Conservation (phyloP, 2,329 filamentous ascomycete genomes). For the Ophiostoma australiae region DNA sequence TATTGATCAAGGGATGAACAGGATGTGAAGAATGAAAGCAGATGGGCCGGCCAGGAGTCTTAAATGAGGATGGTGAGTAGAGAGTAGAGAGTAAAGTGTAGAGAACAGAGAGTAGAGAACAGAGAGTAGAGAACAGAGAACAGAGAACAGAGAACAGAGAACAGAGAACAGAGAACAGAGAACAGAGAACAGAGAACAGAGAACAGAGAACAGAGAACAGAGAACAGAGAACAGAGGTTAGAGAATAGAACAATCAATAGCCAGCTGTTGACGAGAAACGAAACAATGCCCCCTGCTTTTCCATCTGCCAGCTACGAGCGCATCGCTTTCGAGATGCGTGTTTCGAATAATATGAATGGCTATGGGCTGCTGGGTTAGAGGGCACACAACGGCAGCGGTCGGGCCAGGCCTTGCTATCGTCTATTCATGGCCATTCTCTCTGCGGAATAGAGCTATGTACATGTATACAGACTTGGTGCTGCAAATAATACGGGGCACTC, state of each 20-base stretch:
- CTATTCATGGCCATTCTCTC: neutral
- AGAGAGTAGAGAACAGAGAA: neutral
- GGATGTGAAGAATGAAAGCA: slow-evolving; percentile 4
- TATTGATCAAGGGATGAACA: slow-evolving; percentile 13
- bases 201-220: neutral
- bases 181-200: neutral
- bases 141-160: neutral
- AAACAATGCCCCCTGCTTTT: slow-evolving; percentile 10
- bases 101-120: neutral
- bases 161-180: neutral
- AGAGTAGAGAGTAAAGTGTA: neutral
- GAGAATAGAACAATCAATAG: neutral
- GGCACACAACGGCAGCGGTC: neutral
- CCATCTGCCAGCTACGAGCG: slow-evolving; percentile 31
- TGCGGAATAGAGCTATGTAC: neutral
- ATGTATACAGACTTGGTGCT: neutral
- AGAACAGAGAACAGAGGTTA: neutral
- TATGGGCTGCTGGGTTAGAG: slow-evolving; percentile 16
- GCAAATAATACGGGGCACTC: neutral
- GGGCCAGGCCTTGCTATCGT: neutral
- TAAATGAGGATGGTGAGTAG: slow-evolving; percentile 15
- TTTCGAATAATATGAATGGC: slow-evolving; percentile 30
- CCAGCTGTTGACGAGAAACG: slow-evolving; percentile 9
- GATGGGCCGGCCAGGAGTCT: slow-evolving; percentile 8
- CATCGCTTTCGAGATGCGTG: slow-evolving; percentile 26